Evolutionary conservation across 805 yeast species (phyloP).

Genomic region (Yarrowia hollandica): DNA sequence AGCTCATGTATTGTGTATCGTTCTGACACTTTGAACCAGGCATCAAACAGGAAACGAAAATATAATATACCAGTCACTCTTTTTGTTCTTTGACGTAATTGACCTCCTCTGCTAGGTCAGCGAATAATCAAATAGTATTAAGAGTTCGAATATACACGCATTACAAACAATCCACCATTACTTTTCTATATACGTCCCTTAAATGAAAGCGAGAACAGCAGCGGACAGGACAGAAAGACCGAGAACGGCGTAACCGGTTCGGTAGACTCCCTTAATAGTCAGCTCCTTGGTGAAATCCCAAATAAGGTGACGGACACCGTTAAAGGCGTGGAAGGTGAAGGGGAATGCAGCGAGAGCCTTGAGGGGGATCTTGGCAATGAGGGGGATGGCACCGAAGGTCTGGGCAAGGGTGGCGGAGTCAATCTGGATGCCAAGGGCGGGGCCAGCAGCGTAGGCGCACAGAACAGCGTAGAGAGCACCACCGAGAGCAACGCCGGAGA

Average conservation of each 20-base stretch:
- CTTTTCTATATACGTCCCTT: conserved; percentile 31
- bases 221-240: conserved; percentile 63
- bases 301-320: conserved; percentile 88
- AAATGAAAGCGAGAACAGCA: conserved; percentile 45
- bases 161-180: conserved; percentile 4
- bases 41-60: no score
- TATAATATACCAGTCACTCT: no score
- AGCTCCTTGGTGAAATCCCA: conserved; percentile 90
- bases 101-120: no score
- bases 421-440: conserved; percentile 57
- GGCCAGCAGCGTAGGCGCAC: conserved; percentile 68
- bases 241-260: conserved; percentile 83
- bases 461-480: conserved; percentile 77
- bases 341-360: conserved; percentile 78
- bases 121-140: no score
- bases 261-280: conserved; percentile 82
- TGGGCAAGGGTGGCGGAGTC: conserved; percentile 56
- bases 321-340: conserved; percentile 80
- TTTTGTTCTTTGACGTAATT: no score
- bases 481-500: conserved; percentile 83
- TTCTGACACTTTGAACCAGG: no score
- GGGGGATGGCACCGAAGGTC: conserved; percentile 63
- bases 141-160: no score
- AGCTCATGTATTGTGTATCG: no score
- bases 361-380: conserved; percentile 56